phyloP scores from a whole-genome alignment of 2,329 filamentous ascomycete genomes.

The Arthrobotrys musiformis region DNA sequence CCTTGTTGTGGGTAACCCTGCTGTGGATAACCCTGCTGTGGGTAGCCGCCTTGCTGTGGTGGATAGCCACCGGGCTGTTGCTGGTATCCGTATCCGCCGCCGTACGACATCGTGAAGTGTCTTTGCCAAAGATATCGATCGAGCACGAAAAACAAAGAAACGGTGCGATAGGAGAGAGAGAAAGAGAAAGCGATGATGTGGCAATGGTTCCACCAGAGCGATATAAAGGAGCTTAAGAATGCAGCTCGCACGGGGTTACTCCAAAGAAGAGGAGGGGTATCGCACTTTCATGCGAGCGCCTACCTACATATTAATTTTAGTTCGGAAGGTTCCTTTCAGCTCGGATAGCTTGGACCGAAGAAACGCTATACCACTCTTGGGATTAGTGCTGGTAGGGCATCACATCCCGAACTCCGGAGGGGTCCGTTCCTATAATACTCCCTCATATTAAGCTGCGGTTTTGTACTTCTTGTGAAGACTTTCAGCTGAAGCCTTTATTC shows the following conservation, averaged over 20 bases:
- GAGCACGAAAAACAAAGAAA: not conserved
- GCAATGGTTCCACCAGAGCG: not conserved
- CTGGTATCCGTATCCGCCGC: not conserved
- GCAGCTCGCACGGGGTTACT: not conserved
- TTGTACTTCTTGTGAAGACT: too few species aligned
- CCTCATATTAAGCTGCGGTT: too few species aligned
- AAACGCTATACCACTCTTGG: not conserved
- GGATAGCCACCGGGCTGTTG: not conserved
- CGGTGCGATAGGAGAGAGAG: not conserved
- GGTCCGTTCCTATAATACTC: not conserved
- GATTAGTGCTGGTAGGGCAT: not conserved
- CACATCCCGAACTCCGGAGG: conserved; percentile 1
- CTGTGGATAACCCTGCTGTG: not conserved
- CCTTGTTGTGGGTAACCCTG: not conserved
- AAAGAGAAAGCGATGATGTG: not conserved
- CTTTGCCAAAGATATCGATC: too few species aligned
- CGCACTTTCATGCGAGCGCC: not conserved
- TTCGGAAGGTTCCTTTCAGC: conserved; percentile 8
- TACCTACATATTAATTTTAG: not conserved
- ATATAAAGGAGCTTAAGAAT: too few species aligned
- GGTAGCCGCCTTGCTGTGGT: not conserved
- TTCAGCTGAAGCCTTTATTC: conserved; percentile 27
- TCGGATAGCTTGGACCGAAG: conserved; percentile 15
- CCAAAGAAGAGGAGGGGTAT: not conserved
- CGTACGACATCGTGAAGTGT: not conserved